phyloP scores from a whole-genome alignment of 2,329 filamentous ascomycete species.

The Trichophyton mentagrophytes region DNA sequence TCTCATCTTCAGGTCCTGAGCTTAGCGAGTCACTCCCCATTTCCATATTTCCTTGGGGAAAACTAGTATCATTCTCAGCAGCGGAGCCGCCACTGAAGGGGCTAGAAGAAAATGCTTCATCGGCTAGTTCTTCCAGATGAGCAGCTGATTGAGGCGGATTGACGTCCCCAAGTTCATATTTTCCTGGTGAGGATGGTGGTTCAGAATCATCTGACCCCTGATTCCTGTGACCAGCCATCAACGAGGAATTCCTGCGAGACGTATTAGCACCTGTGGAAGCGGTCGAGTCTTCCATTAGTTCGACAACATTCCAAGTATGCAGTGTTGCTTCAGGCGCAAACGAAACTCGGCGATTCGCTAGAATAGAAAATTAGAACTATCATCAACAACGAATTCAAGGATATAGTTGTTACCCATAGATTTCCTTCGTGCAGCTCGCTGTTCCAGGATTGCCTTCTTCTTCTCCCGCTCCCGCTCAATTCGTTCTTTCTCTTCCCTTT shows the following conservation, averaged over 20 bases:
- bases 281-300: slow-evolving; percentile 77
- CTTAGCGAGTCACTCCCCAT: slow-evolving; percentile 39
- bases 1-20: slow-evolving; percentile 47
- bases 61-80: slow-evolving; percentile 32
- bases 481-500: slow-evolving; percentile 53
- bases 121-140: slow-evolving; percentile 53
- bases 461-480: slow-evolving; percentile 41
- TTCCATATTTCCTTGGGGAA: slow-evolving; percentile 28
- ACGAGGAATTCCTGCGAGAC: slow-evolving; percentile 58
- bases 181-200: slow-evolving; percentile 9
- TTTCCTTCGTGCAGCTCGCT: slow-evolving; percentile 79
- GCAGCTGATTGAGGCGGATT: slow-evolving; percentile 51
- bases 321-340: slow-evolving; percentile 95
- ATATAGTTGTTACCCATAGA: slow-evolving; percentile 49
- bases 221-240: slow-evolving; percentile 18
- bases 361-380: slow-evolving; percentile 5
- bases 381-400: background rate
- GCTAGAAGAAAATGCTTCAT: slow-evolving; percentile 61
- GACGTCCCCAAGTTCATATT: slow-evolving; percentile 26
- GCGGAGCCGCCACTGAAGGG: slow-evolving; percentile 54
- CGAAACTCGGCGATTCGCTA: slow-evolving; percentile 78
- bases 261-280: slow-evolving; percentile 60
- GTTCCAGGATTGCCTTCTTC: slow-evolving; percentile 49
- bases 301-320: slow-evolving; percentile 91
- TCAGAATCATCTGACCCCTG: background rate